Percentiles rank a stretch among this genome's conserved stretches.
phyloP scores from a whole-genome alignment of 1,284 basidiomycete genomes.

The Moesziomyces aphidis region DNA sequence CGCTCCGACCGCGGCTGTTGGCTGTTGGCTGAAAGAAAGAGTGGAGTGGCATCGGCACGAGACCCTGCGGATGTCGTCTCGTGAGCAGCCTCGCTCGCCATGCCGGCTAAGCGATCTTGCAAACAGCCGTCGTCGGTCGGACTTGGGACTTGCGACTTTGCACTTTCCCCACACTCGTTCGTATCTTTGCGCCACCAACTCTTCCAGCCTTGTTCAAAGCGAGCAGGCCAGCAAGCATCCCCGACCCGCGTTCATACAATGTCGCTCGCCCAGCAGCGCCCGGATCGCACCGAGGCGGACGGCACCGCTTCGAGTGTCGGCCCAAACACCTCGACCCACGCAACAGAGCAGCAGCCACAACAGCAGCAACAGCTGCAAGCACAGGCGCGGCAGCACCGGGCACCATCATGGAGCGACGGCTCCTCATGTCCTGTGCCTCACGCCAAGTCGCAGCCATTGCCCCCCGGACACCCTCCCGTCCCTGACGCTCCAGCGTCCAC shows the following conservation, averaged over 20 bases:
- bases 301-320: not conserved
- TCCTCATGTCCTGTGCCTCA: constrained; percentile 64
- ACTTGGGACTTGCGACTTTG: too few species aligned
- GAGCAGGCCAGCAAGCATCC: not conserved
- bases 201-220: too few species aligned
- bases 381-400: constrained; percentile 1
- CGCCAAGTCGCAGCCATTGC: constrained; percentile 60
- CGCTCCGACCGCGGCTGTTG: too few species aligned
- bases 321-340: not conserved
- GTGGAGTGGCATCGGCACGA: too few species aligned
- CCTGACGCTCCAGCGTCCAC: constrained; percentile 49
- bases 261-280: not conserved
- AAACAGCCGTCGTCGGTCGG: too few species aligned
- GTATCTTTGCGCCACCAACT: too few species aligned
- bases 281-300: not conserved
- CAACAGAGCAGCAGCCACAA: constrained; percentile 3
- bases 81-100: too few species aligned
- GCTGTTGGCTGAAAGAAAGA: too few species aligned
- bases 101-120: too few species aligned
- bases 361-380: not conserved
- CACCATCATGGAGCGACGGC: constrained; percentile 41
- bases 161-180: too few species aligned
- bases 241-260: not conserved
- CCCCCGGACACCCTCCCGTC: constrained; percentile 65
- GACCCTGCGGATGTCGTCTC: too few species aligned